Evolutionary conservation across 805 yeast genomes (phyloP).

Genomic region (Yamadazyma insecticola): DNA sequence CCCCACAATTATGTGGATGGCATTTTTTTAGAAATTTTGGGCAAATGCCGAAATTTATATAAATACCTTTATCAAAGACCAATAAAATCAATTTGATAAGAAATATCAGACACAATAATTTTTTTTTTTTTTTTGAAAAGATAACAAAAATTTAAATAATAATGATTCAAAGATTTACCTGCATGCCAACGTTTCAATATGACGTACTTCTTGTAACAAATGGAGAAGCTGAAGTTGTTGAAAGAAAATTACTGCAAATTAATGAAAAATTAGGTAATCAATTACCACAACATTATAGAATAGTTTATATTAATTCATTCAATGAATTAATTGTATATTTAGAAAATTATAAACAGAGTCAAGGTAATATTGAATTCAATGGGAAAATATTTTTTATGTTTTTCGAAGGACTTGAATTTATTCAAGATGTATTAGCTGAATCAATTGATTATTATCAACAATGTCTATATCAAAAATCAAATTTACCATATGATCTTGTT

Average conservation of each 20-base stretch:
- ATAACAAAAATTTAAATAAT: conserved; percentile 1
- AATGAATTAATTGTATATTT: conserved; percentile 15
- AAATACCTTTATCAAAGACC: conserved; percentile 12
- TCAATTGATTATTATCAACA: conserved; percentile 23
- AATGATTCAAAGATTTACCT: conserved; percentile 34
- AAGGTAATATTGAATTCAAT: conserved; percentile 10
- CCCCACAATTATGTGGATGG: too few relatives aligned
- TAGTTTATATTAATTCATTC: conserved; percentile 8
- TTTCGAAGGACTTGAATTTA: conserved; percentile 28
- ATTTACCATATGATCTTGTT: conserved; percentile 3
- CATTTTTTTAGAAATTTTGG: too few relatives aligned
- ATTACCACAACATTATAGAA: conserved; percentile 8
- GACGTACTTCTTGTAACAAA: conserved; percentile 33
- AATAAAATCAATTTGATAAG: conserved; percentile 12
- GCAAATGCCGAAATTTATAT: conserved; percentile 2
- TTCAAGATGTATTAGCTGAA: conserved; percentile 27
- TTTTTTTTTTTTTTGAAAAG: not conserved
- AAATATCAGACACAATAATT: too few relatives aligned
- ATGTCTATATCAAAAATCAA: conserved; percentile 5
- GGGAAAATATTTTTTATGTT: conserved; percentile 36
- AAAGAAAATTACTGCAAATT: conserved; percentile 19
- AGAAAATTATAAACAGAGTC: conserved; percentile 15
- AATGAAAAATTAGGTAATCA: conserved; percentile 14
- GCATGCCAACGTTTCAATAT: conserved; percentile 27
- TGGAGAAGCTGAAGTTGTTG: conserved; percentile 28